A percentile compares a stretch with the other conserved stretches of the same genome.
These are phyloP conservation scores for Wickerhamiella spandovensis DNA, from an alignment of 805 yeast genomes.

Conservation along the genomic window DNA sequence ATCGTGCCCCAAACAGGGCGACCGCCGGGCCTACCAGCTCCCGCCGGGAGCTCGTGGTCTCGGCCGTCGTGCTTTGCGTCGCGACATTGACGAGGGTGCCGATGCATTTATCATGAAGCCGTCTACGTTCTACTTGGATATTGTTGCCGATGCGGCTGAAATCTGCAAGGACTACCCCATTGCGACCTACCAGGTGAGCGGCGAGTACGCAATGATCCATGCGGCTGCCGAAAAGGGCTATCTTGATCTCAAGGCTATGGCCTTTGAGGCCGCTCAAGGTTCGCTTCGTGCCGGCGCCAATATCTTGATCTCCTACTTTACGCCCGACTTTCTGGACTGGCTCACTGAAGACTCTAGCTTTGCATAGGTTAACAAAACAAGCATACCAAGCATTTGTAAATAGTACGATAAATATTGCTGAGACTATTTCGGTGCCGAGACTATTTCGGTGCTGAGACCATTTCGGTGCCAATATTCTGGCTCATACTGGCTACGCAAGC, in stretches of 20 bases:
- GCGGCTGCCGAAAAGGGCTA: constrained; percentile 96
- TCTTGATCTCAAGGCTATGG: constrained; percentile 65
- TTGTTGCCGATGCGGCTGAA: constrained; percentile 76
- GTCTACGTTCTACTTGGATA: constrained; percentile 85
- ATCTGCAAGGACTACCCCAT: constrained; percentile 76
- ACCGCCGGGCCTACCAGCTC: constrained; percentile 82
- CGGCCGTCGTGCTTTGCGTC: constrained; percentile 76
- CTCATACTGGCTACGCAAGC: neutral
- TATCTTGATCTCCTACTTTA: constrained; percentile 77
- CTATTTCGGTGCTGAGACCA: too few relatives aligned
- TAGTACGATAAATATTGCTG: neutral
- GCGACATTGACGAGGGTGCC: constrained; percentile 87
- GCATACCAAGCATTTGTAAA: neutral
- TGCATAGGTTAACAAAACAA: too few relatives aligned
- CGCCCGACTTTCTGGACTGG: constrained; percentile 96
- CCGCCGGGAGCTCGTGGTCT: constrained; percentile 89
- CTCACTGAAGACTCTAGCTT: constrained; percentile 22
- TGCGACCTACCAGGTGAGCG: constrained; percentile 92
- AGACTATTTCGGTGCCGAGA: neutral
- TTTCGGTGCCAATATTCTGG: too few relatives aligned
- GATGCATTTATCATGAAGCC: constrained; percentile 95
- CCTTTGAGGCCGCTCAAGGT: constrained; percentile 80
- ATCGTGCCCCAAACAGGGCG: constrained; percentile 78
- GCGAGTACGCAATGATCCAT: constrained; percentile 94
- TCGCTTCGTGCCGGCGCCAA: constrained; percentile 93